Evolutionary conservation across 2,329 filamentous ascomycete genomes (phyloP).

Genomic region (Aspergillus versicolor): DNA sequence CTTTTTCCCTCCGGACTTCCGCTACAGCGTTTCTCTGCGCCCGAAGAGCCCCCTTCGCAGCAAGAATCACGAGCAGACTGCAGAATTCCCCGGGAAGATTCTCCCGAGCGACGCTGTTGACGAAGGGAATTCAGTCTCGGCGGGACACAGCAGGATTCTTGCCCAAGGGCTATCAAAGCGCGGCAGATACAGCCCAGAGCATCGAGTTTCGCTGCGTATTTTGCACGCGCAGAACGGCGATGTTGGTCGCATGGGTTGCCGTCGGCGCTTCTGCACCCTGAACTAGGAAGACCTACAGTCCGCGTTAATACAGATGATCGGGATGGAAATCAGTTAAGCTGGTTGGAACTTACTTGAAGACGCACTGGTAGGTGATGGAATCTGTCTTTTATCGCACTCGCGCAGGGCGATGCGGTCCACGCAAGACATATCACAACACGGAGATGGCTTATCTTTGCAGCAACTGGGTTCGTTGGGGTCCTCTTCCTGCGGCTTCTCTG

Average conservation of each 20-base stretch:
- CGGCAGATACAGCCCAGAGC: slow-evolving; percentile 57
- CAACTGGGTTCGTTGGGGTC: slow-evolving; percentile 28
- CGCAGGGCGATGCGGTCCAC: slow-evolving; percentile 47
- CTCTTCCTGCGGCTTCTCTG: background rate
- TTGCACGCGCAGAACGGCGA: slow-evolving; percentile 32
- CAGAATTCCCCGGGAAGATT: slow-evolving; percentile 5
- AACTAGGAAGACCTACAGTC: background rate
- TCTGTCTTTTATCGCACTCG: slow-evolving; percentile 29
- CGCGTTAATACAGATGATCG: no score
- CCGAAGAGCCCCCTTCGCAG: background rate
- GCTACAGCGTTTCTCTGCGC: background rate
- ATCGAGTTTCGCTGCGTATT: slow-evolving; percentile 46
- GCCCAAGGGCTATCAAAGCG: slow-evolving; percentile 51
- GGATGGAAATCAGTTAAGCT: background rate
- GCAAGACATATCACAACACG: slow-evolving; percentile 47
- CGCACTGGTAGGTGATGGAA: background rate
- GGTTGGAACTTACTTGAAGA: background rate
- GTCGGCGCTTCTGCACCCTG: slow-evolving; percentile 3
- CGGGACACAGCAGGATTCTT: slow-evolving; percentile 51
- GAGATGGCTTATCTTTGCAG: slow-evolving; percentile 42
- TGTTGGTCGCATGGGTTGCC: slow-evolving; percentile 42
- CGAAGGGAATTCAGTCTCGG: background rate
- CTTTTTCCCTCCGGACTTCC: background rate
- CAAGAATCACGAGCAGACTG: slow-evolving; percentile 16
- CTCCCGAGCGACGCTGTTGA: background rate